phyloP scores from a whole-genome alignment of 345 rosid species.

The Sisymbrium irio region DNA sequence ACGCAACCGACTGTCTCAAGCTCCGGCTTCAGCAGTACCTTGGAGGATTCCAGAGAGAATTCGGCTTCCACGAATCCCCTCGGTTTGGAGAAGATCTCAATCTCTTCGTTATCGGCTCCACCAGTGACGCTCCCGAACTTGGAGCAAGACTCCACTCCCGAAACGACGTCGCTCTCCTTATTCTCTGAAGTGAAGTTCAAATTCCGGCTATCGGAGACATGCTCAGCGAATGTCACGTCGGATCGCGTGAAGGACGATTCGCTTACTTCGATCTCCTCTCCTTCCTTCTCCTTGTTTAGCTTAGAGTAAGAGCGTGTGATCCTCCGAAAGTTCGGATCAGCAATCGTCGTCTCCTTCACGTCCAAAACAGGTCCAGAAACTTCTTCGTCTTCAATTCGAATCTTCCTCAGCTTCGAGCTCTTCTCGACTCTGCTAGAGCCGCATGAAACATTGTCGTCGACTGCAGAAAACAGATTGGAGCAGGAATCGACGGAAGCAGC shows the following conservation, averaged over 20 bases:
- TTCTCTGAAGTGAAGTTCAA: slow-evolving; percentile 31
- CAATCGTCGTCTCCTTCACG: slow-evolving; percentile 26
- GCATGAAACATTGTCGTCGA: slow-evolving; percentile 46
- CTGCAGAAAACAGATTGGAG: slow-evolving; percentile 36
- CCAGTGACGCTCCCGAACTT: slow-evolving; percentile 18
- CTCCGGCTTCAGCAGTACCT: slow-evolving; percentile 45
- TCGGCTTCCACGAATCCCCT: slow-evolving; percentile 37
- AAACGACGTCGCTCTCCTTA: slow-evolving; percentile 48
- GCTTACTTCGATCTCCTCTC: slow-evolving; percentile 46
- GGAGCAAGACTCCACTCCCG: slow-evolving; percentile 47
- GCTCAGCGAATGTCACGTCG: slow-evolving; percentile 43
- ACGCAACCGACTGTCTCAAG: slow-evolving; percentile 38
- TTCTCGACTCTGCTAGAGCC: slow-evolving; percentile 42
- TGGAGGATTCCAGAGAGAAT: slow-evolving; percentile 34
- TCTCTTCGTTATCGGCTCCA: slow-evolving; percentile 33
- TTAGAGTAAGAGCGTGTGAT: slow-evolving; percentile 49
- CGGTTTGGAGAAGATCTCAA: slow-evolving; percentile 41
- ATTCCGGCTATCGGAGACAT: slow-evolving; percentile 35
- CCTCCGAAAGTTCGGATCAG: slow-evolving; percentile 40
- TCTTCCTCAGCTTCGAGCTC: slow-evolving; percentile 39
- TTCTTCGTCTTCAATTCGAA: slow-evolving; percentile 35
- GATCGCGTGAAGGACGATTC: slow-evolving; percentile 48
- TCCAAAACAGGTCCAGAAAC: slow-evolving; percentile 27
- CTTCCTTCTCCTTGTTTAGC: slow-evolving; percentile 37
- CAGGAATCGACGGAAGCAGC: slow-evolving; percentile 41